phyloP scores from a whole-genome alignment of 257 asterid species.

The Salvia miltiorrhiza region DNA sequence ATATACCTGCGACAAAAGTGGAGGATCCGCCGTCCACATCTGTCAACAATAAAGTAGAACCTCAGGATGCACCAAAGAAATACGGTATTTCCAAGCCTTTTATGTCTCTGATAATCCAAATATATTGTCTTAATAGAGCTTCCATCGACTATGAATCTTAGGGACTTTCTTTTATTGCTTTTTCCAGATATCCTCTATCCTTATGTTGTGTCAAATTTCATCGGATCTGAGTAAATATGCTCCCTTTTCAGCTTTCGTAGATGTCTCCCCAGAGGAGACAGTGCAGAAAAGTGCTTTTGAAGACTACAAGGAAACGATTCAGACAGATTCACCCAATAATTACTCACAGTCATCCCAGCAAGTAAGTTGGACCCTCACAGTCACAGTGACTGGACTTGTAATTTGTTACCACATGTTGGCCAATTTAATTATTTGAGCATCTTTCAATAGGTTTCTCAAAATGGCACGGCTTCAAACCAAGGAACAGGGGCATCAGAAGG shows the following conservation, averaged over 20 bases:
- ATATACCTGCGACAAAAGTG: constrained; percentile 61
- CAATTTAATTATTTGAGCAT: constrained; percentile 17
- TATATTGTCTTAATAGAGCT: background rate
- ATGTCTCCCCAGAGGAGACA: constrained; percentile 89
- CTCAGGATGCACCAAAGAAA: constrained; percentile 37
- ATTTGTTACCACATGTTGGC: background rate
- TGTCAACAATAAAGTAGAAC: constrained; percentile 24
- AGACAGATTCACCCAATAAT: constrained; percentile 37
- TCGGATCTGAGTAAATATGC: constrained; percentile 18
- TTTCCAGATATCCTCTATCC: background rate
- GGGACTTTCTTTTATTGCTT: background rate
- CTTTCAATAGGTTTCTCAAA: constrained; percentile 61
- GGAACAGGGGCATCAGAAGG: constrained; percentile 50
- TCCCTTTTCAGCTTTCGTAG: constrained; percentile 71
- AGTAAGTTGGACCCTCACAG: constrained; percentile 38
- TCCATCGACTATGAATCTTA: background rate
- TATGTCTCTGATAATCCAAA: constrained; percentile 3
- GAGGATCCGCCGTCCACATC: constrained; percentile 34
- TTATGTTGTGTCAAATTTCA: background rate
- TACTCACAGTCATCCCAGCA: constrained; percentile 31
- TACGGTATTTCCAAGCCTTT: constrained; percentile 30
- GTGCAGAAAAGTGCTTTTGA: constrained; percentile 74
- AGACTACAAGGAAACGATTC: constrained; percentile 54
- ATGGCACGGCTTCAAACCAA: constrained; percentile 61
- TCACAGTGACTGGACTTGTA: background rate